Conservation (phyloP, 106 monocot species). For the Apostasia shenzhenica region DNA sequence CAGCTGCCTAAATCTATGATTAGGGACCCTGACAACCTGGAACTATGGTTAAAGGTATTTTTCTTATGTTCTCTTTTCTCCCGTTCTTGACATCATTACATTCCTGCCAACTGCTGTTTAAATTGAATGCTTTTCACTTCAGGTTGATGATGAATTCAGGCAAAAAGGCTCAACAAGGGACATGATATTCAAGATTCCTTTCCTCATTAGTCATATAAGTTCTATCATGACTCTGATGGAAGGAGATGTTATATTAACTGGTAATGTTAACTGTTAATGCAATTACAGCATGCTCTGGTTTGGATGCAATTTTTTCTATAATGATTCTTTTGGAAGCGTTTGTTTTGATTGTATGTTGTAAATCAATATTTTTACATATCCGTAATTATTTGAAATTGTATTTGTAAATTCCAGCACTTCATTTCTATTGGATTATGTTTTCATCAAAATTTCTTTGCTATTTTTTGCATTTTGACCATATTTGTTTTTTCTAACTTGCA, state of each 20-base stretch:
- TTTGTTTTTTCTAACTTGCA: too few species aligned
- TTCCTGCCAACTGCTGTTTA: slow-evolving; percentile 3
- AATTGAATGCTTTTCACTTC: slow-evolving; percentile 7
- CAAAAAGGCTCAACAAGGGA: slow-evolving; percentile 95
- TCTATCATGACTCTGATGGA: slow-evolving; percentile 69
- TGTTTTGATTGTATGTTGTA: too few species aligned
- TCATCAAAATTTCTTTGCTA: too few species aligned
- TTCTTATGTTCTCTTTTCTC: slow-evolving; percentile 5
- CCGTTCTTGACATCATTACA: background rate
- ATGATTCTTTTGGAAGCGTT: too few species aligned
- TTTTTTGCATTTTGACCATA: too few species aligned
- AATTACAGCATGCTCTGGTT: too few species aligned
- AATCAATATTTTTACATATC: too few species aligned
- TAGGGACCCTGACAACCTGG: slow-evolving; percentile 67
- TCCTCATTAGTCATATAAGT: slow-evolving; percentile 78
- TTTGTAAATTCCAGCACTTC: too few species aligned
- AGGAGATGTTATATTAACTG: slow-evolving; percentile 87
- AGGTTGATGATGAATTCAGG: slow-evolving; percentile 84
- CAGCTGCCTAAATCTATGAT: slow-evolving; percentile 79
- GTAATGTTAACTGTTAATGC: slow-evolving; percentile 16
- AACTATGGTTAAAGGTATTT: slow-evolving; percentile 89
- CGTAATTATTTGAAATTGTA: too few species aligned
- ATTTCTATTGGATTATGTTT: too few species aligned
- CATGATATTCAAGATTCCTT: slow-evolving; percentile 94
- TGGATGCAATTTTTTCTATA: too few species aligned